Percentiles rank a stretch among this genome's conserved stretches.
phyloP scores from a whole-genome alignment of 129 eudicot species.

The Lactuca sativa region DNA sequence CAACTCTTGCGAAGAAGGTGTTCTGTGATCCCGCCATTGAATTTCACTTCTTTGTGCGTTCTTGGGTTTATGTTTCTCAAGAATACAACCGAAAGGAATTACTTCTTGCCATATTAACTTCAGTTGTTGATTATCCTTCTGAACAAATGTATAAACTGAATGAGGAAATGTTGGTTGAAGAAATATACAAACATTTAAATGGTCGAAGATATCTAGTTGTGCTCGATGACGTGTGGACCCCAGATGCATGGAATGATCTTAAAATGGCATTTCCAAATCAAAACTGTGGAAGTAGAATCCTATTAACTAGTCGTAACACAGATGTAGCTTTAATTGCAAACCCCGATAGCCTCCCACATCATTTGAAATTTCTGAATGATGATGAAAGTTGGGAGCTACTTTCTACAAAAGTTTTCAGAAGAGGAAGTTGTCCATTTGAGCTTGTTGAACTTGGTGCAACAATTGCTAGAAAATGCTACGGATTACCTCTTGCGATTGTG shows the following conservation, averaged over 20 bases:
- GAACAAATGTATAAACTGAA: constrained; percentile 33
- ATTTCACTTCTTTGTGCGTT: constrained; percentile 40
- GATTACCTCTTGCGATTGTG: constrained; percentile 49
- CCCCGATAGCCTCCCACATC: constrained; percentile 32
- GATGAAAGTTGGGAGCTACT: constrained; percentile 45
- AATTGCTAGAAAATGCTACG: constrained; percentile 40
- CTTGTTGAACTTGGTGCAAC: constrained; percentile 27
- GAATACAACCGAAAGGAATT: constrained; percentile 44
- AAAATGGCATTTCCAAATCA: constrained; percentile 39
- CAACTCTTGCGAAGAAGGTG: constrained; percentile 51
- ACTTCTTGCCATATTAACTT: constrained; percentile 34
- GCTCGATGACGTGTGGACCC: constrained; percentile 56
- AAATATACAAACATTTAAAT: constrained; percentile 27
- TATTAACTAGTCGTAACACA: constrained; percentile 47
- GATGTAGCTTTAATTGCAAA: constrained; percentile 42
- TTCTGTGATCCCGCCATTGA: constrained; percentile 39
- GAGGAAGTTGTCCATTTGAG: constrained; percentile 28
- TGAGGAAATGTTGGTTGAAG: constrained; percentile 42
- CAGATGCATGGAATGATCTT: constrained; percentile 48
- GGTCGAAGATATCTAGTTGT: constrained; percentile 48
- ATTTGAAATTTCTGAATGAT: constrained; percentile 23
- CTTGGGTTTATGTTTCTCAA: constrained; percentile 58
- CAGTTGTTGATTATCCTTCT: background rate
- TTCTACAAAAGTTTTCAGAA: constrained; percentile 30
- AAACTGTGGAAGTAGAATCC: constrained; percentile 38